Conservation (phyloP, 2,329 filamentous ascomycete species). For the Diplodia sapinea region DNA sequence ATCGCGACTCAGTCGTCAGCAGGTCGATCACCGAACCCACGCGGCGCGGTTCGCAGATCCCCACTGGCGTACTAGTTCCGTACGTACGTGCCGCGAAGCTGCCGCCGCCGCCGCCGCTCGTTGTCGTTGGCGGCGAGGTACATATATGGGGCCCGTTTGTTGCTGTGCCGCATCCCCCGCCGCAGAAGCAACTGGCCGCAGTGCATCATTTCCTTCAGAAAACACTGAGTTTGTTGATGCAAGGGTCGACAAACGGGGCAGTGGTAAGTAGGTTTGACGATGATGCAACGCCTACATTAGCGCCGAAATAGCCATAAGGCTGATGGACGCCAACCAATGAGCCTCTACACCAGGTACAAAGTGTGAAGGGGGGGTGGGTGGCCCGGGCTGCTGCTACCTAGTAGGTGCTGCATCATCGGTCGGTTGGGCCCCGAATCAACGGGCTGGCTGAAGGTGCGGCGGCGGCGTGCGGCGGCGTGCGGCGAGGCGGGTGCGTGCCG, state of each 20-base stretch:
- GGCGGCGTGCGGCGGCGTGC: background rate
- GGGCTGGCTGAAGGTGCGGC: background rate
- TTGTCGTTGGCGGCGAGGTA: background rate
- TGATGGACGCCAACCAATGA: background rate
- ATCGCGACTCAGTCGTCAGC: too few species aligned
- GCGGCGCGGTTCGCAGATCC: too few species aligned
- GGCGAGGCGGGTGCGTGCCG: conserved; percentile 6
- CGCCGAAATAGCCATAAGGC: background rate
- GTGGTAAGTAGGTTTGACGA: background rate
- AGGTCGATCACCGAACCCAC: too few species aligned
- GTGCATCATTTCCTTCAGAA: background rate
- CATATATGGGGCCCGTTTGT: too few species aligned
- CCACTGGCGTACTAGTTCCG: too few species aligned
- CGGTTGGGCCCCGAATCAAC: background rate
- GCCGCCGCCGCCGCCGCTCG: too few species aligned
- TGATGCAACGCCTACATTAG: conserved; percentile 1
- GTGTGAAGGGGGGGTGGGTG: too few species aligned
- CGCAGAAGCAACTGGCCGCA: background rate
- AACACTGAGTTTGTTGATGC: too few species aligned
- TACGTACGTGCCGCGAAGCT: too few species aligned
- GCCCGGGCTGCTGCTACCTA: too few species aligned
- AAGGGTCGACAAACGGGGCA: background rate
- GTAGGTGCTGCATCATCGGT: background rate
- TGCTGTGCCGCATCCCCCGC: too few species aligned
- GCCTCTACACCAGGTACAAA: background rate